Evolutionary conservation across 768 basidiomycete genomes (phyloP).

Genomic region (Pilatotrama ljubarskyi): DNA sequence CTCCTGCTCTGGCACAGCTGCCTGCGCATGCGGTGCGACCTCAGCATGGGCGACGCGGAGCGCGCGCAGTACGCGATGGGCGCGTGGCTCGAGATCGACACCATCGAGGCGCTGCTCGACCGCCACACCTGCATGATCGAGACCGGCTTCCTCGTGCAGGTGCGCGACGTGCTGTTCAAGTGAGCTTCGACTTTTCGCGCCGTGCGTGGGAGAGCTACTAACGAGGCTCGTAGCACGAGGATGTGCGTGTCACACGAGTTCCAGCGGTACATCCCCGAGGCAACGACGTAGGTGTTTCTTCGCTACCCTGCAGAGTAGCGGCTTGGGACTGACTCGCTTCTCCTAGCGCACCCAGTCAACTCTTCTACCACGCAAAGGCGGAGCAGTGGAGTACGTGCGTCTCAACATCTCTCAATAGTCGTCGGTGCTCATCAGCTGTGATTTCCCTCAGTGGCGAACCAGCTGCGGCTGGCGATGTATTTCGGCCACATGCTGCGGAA

Average conservation of each 20-base stretch:
- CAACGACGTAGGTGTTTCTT: slow-evolving; percentile 45
- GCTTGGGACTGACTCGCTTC: slow-evolving; percentile 38
- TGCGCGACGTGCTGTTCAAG: slow-evolving; percentile 77
- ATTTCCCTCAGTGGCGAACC: slow-evolving; percentile 52
- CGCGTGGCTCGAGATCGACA: slow-evolving; percentile 71
- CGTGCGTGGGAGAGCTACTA: not conserved
- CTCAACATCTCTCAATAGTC: not conserved
- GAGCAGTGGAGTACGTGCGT: slow-evolving; percentile 30
- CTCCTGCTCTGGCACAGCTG: slow-evolving; percentile 79
- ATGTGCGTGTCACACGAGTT: slow-evolving; percentile 73
- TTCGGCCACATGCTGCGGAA: slow-evolving; percentile 58
- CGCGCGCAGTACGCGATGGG: slow-evolving; percentile 63
- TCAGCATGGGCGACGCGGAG: slow-evolving; percentile 43
- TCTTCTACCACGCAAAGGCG: slow-evolving; percentile 28
- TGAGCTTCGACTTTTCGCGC: slow-evolving; percentile 35
- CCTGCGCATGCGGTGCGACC: slow-evolving; percentile 55
- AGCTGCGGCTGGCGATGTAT: slow-evolving; percentile 56
- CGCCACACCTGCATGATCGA: slow-evolving; percentile 67
- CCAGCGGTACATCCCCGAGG: slow-evolving; percentile 60
- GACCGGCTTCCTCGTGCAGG: slow-evolving; percentile 64
- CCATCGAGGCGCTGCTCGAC: slow-evolving; percentile 60
- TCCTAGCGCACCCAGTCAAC: slow-evolving; percentile 31
- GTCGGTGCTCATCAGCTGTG: not conserved
- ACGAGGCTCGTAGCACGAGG: slow-evolving; percentile 47
- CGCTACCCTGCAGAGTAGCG: slow-evolving; percentile 26